phyloP scores from a whole-genome alignment of 306 rosid genomes.

The Styphnolobium japonicum region DNA sequence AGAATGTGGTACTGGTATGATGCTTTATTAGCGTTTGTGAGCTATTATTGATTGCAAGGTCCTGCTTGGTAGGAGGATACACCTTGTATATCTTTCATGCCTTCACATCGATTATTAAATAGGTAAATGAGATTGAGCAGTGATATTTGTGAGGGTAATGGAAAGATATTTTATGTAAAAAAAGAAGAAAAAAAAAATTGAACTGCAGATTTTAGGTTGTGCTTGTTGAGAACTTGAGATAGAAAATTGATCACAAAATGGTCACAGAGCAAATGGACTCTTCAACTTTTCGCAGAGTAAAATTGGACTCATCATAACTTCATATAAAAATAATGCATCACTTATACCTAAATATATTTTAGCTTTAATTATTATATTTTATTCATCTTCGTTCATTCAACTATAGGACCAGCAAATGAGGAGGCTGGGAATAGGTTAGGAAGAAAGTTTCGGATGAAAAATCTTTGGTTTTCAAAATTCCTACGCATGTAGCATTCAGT shows the following conservation, averaged over 20 bases:
- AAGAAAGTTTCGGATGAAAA: background rate
- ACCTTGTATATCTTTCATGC: too few species aligned
- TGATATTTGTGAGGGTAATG: background rate
- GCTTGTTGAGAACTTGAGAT: background rate
- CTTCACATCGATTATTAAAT: background rate
- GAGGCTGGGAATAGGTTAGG: background rate
- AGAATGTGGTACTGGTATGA: too few species aligned
- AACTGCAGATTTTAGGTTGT: background rate
- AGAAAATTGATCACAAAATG: background rate
- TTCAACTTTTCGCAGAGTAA: background rate
- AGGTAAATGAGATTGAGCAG: background rate
- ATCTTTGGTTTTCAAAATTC: background rate
- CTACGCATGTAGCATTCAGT: background rate
- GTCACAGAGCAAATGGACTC: background rate
- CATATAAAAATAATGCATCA: background rate
- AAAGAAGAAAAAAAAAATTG: too few species aligned
- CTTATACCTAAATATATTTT: background rate
- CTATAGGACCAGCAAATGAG: background rate
- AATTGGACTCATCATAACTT: background rate
- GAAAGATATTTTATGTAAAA: background rate
- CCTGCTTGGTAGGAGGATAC: too few species aligned
- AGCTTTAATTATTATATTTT: background rate
- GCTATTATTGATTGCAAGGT: too few species aligned
- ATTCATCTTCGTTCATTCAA: background rate
- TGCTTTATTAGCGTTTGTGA: too few species aligned